These are phyloP conservation scores for Blepharisma undulans DNA, from an alignment of 169 alveolate genomes.

Conservation along the genomic window DNA sequence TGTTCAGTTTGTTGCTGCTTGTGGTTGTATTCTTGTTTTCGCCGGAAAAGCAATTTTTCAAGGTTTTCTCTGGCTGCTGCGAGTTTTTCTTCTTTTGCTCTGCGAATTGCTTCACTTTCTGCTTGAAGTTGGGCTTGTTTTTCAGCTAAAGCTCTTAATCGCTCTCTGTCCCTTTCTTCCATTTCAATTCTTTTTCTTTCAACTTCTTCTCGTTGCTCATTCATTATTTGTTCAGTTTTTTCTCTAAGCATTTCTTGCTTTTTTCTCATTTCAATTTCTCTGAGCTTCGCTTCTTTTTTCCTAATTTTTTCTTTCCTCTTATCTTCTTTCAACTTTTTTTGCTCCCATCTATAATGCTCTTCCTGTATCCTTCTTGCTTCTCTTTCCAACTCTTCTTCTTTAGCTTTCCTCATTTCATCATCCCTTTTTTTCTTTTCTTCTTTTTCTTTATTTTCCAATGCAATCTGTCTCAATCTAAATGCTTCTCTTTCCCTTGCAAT, in stretches of 20 bases:
- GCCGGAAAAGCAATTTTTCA: background rate
- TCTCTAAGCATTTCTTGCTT: constrained; percentile 5
- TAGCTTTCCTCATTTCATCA: constrained; percentile 38
- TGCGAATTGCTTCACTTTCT: background rate
- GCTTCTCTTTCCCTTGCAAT: constrained; percentile 35
- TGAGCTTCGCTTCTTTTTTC: constrained; percentile 9
- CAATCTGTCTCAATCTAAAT: constrained; percentile 29
- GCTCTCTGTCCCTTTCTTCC: background rate
- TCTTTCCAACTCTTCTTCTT: constrained; percentile 24
- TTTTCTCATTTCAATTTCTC: background rate
- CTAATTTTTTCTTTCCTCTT: background rate
- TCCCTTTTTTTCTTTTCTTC: constrained; percentile 8
- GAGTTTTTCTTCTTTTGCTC: constrained; percentile 4
- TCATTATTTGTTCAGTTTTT: constrained; percentile 8
- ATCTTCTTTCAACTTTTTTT: background rate
- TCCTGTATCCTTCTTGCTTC: background rate
- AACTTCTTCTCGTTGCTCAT: background rate
- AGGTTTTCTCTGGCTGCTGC: constrained; percentile 25
- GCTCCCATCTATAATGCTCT: background rate
- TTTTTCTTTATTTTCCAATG: constrained; percentile 10
- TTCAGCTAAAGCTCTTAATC: background rate
- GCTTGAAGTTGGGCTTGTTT: background rate
- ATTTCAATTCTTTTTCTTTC: constrained; percentile 9
- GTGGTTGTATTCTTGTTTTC: constrained; percentile 45
- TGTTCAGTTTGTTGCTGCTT: constrained; percentile 51